Evolutionary conservation across 768 basidiomycete species (phyloP).

Genomic region (Fomitopsis serialis): DNA sequence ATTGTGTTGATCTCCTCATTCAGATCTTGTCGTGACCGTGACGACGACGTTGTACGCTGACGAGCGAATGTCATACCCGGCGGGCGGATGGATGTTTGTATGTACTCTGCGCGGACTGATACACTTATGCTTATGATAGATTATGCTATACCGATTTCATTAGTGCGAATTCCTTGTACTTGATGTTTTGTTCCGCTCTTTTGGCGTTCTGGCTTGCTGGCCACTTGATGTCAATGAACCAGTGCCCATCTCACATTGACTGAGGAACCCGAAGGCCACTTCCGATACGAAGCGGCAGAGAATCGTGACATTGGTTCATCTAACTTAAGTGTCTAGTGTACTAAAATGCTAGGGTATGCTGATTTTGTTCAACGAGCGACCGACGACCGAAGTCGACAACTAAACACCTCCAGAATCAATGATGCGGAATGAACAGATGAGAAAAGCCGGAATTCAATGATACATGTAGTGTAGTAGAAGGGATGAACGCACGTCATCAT

Average conservation of each 20-base stretch:
- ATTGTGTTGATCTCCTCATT: constrained; percentile 14
- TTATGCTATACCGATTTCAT: neutral
- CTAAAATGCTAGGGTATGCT: neutral
- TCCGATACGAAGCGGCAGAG: no score
- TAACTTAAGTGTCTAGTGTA: neutral
- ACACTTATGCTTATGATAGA: constrained; percentile 10
- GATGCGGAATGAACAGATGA: no score
- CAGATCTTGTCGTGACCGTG: constrained; percentile 24
- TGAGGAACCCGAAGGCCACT: no score
- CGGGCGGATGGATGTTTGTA: constrained; percentile 2
- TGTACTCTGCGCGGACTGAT: constrained; percentile 4
- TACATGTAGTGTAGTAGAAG: neutral
- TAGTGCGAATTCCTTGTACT: neutral
- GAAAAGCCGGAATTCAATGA: neutral
- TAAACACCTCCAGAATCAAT: no score
- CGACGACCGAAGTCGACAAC: neutral
- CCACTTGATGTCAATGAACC: no score
- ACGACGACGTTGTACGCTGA: neutral
- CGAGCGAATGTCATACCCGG: neutral
- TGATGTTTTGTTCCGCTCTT: no score
- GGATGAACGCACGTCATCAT: neutral
- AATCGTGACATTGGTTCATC: neutral
- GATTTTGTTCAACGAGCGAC: neutral
- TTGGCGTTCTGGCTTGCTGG: no score
- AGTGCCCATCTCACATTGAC: no score